Evolutionary conservation across 106 monocot species (phyloP).

Genomic region (Dendrobium officinale): DNA sequence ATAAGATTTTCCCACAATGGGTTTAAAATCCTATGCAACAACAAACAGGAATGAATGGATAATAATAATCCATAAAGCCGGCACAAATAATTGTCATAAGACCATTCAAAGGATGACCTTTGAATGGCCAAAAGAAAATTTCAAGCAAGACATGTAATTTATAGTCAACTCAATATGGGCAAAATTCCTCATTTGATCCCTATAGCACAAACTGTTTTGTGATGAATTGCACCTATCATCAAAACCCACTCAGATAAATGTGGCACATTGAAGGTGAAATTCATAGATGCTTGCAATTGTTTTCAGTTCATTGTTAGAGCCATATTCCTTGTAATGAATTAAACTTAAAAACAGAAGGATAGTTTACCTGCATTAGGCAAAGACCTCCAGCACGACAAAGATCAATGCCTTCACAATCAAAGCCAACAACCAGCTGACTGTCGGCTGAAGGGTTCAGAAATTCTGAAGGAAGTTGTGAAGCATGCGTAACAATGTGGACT

Average conservation of each 20-base stretch:
- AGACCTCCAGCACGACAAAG: slow-evolving; percentile 76
- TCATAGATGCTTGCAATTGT: background rate
- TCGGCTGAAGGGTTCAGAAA: slow-evolving; percentile 70
- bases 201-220: background rate
- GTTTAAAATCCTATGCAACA: background rate
- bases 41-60: background rate
- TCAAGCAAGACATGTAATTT: background rate
- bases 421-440: slow-evolving; percentile 65
- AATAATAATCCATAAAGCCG: background rate
- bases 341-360: background rate
- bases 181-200: background rate
- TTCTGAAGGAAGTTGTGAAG: slow-evolving; percentile 79
- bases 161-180: background rate
- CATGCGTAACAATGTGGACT: slow-evolving; percentile 50
- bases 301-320: background rate
- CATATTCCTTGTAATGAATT: background rate
- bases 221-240: background rate
- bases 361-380: slow-evolving; percentile 85
- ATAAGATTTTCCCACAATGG: background rate
- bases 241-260: background rate
- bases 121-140: background rate
- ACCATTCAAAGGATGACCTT: background rate
- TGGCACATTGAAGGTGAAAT: background rate
- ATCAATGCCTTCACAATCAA: slow-evolving; percentile 97
- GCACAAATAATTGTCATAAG: background rate